Base-by-base conservation (phyloP, 2,329 filamentous ascomycete genomes). In the Xylaria sp. region DNA sequence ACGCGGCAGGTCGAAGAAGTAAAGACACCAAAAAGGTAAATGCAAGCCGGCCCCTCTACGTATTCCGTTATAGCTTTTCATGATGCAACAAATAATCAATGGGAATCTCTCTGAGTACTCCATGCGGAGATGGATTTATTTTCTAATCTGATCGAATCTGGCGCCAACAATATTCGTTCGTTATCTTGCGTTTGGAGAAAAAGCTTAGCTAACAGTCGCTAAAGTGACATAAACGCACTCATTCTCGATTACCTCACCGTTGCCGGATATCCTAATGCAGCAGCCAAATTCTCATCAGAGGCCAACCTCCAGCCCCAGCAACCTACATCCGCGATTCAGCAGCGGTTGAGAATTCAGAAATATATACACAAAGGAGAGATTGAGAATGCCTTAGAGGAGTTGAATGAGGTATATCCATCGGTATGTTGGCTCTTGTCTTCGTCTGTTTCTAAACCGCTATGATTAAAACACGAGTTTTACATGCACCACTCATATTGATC, bases 21-120 rank as follows among this genome's bases (percentile, higher is more conserved):
- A 75, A 95, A 93, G 78, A 89, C 93, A 58, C 92, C 92, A 40
- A 99, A 98, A 83, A 93, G 90, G 96, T 97, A 90, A 83, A 91
- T 87, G 28, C 36, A 11, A n/a, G 31, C 20, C 40, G 5, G 0
- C 66, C 58, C 66, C 40, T 65, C 62, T 51, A 57, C 57, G 67
- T 57, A 31, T 56, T 77, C 59, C 44, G 61, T 54, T 38, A 63
- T 56, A 31, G 10, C 36, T 64, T 71, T 70, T 76, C 73, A 76
- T 77, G 77, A 74, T 80, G 77, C 66, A 97, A 93, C 85, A 87
- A 83, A 83, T 87, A 90, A 90, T 93, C 91, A 97, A 97, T 99
- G 96, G 96, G 96, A 99, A 99, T 99, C 96, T 99, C 97, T 99
- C 96, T 92, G 93, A 98, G 93, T 87, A 89, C 85, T 83, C 80